phyloP scores from a whole-genome alignment of 805 yeast genomes.

The Starmerella geochares region DNA sequence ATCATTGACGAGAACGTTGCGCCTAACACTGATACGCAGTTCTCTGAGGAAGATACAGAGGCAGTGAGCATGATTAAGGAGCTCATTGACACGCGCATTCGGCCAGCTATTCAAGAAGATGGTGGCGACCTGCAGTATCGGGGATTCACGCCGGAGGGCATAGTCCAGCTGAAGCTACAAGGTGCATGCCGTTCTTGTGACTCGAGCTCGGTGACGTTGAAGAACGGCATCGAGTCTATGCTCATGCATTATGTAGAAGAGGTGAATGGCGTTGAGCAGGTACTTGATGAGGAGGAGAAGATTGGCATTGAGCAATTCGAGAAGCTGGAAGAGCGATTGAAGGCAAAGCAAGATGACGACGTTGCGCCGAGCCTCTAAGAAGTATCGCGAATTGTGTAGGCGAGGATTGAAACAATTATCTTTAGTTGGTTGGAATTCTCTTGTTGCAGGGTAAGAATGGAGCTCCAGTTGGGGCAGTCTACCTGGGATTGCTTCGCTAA shows the following conservation, averaged over 20 bases:
- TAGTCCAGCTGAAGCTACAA: conserved; percentile 75
- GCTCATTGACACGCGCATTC: conserved; percentile 81
- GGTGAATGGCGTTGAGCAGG: conserved; percentile 77
- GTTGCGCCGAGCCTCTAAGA: conserved; percentile 22
- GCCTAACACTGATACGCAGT: conserved; percentile 35
- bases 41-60: conserved; percentile 62
- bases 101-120: conserved; percentile 97
- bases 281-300: conserved; percentile 67
- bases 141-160: conserved; percentile 79
- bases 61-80: conserved; percentile 84
- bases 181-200: conserved; percentile 97
- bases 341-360: conserved; percentile 27
- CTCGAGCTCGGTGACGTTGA: conserved; percentile 79
- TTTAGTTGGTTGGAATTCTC: too few species aligned
- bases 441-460: too few species aligned
- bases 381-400: not conserved
- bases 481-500: too few species aligned
- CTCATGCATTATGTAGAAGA: conserved; percentile 93
- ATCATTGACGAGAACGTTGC: conserved; percentile 37
- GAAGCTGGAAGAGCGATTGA: conserved; percentile 58
- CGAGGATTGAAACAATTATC: not conserved
- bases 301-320: conserved; percentile 75
- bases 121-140: conserved; percentile 93
- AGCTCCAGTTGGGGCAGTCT: too few species aligned
- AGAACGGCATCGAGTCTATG: conserved; percentile 96